These are phyloP conservation scores for Poronia punctata DNA, from an alignment of 495 filamentous ascomycete species.

Conservation along the genomic window DNA sequence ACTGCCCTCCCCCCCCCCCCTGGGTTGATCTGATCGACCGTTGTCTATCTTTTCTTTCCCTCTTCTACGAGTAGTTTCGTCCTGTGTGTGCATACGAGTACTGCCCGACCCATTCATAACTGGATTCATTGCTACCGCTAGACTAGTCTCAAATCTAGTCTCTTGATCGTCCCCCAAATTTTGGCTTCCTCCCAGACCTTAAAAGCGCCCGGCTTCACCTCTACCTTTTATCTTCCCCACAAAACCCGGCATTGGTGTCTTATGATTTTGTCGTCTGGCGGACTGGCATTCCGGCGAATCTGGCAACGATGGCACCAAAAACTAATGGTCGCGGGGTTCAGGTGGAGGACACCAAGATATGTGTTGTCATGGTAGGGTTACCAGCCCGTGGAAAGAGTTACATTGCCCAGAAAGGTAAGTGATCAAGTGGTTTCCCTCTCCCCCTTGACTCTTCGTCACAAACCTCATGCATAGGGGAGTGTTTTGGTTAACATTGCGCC, in stretches of 20 bases:
- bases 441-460: constrained; percentile 1
- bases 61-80: too few relatives aligned
- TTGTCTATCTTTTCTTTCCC: too few relatives aligned
- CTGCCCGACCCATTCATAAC: too few relatives aligned
- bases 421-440: neutral
- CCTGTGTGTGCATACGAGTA: too few relatives aligned
- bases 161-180: neutral
- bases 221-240: neutral
- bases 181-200: neutral
- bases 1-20: neutral
- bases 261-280: neutral
- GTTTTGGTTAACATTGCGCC: neutral
- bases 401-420: constrained; percentile 90
- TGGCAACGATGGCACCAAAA: constrained; percentile 35
- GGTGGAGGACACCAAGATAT: constrained; percentile 92
- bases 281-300: neutral
- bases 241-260: neutral
- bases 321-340: constrained; percentile 49
- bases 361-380: constrained; percentile 97
- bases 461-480: neutral
- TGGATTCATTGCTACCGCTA: neutral
- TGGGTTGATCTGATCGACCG: too few relatives aligned
- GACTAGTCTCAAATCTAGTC: neutral
- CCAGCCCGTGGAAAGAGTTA: constrained; percentile 94
- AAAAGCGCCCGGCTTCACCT: constrained; percentile 1